Evolutionary conservation across 2,329 filamentous ascomycete species (phyloP).

Genomic region (Neodidymelliopsis sp.): DNA sequence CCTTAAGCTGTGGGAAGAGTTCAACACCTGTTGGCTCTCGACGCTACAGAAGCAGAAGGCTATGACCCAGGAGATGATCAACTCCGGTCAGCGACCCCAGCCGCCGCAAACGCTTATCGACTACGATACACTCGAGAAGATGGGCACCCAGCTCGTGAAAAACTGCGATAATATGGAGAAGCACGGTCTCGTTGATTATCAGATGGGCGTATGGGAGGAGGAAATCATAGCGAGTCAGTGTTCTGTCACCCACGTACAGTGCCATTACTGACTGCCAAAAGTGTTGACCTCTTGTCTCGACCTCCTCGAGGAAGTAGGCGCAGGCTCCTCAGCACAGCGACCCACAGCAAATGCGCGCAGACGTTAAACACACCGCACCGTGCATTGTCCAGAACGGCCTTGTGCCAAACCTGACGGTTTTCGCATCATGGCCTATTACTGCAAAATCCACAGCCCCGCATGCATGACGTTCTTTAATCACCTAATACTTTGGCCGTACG

Average conservation of each 20-base stretch:
- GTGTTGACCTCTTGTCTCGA: constrained; percentile 63
- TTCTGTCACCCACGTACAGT: not conserved
- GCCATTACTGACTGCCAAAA: constrained; percentile 39
- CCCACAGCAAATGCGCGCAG: constrained; percentile 42
- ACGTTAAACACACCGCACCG: constrained; percentile 35
- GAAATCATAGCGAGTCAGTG: constrained; percentile 82
- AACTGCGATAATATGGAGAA: constrained; percentile 88
- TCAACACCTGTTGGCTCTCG: constrained; percentile 90
- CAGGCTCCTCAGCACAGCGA: constrained; percentile 41
- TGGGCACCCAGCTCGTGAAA: constrained; percentile 82
- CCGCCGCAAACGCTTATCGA: constrained; percentile 71
- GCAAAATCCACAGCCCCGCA: constrained; percentile 10
- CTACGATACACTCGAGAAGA: constrained; percentile 72
- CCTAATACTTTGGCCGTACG: constrained; percentile 18
- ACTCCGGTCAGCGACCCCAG: constrained; percentile 64
- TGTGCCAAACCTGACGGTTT: constrained; percentile 6
- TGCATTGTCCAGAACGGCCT: not conserved
- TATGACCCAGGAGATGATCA: constrained; percentile 66
- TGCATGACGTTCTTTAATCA: constrained; percentile 17
- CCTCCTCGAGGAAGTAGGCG: constrained; percentile 55
- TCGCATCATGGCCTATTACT: constrained; percentile 23
- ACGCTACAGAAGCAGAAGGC: constrained; percentile 86
- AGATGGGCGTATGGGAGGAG: constrained; percentile 96
- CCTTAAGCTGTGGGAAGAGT: constrained; percentile 88
- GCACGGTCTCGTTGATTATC: constrained; percentile 94